Evolutionary conservation across 164 flowering plant species (phyloP), one percentile per base, ranked within the genome.

Genomic region (Litsea cubeba): DNA sequence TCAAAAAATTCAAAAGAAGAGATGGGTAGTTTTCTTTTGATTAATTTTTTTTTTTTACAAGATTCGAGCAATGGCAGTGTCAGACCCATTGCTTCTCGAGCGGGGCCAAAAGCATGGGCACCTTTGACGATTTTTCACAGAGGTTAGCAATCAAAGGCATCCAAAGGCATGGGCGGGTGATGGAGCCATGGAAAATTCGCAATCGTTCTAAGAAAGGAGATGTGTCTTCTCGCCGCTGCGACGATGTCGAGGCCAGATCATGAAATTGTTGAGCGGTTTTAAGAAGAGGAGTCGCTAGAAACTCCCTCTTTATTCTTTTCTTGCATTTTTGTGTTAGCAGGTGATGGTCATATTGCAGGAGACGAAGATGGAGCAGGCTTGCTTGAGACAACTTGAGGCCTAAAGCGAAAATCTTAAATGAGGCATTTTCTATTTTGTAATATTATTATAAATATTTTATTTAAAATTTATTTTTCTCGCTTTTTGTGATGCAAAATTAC

Each of bases 101-200:
- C 25, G 25, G 25, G 25, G 25, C 25, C 25, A 25, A 25, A 25
- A 25, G 25, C 25, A 25, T 25, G 25, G 25, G 25, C 25, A 25
- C 25, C 25, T 25, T 25, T 25, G 25, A 60, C 11, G 80, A 68
- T 23, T 83, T 86, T 40, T 68, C 82, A 30, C 80, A 75, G 7
- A 87, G 83, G 77, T 90, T 91, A 73, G 88, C 83, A 65, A 93
- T 79, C 82, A 93, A 83, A 50, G 99, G 98, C 99, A 93, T 88
- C 99, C 99, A 95, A 3, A 93, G 84, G 71, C 35, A 79, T 79
- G 51, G 88, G 68, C 60, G 65, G 67, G 5, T 82, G 80, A 72
- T 88, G 91, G 15, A 91, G 88, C 93, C 96, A 95, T 5, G 76
- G 81, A 30, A 88, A 84, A 63, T 87, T 88, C 7, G 89, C 96